Evolutionary conservation across 495 filamentous ascomycete genomes (phyloP), one percentile per base, ranked within the genome.

Genomic region (Xylaria flabelliformis): DNA sequence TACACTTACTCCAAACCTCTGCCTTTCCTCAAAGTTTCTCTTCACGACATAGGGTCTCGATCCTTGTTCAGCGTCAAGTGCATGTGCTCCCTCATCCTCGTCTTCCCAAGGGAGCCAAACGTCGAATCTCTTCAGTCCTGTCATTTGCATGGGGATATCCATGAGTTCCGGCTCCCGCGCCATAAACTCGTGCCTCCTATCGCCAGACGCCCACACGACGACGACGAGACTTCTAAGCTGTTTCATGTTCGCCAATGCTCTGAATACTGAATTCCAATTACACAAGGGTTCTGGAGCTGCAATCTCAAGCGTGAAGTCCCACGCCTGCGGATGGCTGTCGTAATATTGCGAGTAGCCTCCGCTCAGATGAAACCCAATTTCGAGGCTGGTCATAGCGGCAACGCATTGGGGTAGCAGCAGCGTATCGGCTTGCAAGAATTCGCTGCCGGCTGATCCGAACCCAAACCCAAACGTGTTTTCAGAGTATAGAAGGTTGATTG

Each of bases 81-180:
- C 26, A 32, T n/a, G 34, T 4, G 26, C 15, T 34, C 53, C 70
- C 51, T 72, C 63, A 15, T 67, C 39, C 39, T 72, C 70, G 5
- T 72, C 67, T 15, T 69, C 62, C 70, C 70, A 72, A 29, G 70
- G 70, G 36, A 72, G 34, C 70, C 70, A 72, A 50, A 72, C 70
- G 7, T 72, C 70, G 41, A 72, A 72, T 21, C 39, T 72, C 62
- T 41, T 72, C 8, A 72, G 41, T 26, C 70, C 70, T 2, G 63
- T 72, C 70, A 72, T 72, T 5, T 48, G 3, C 13, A 42, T 58
- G 15, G 70, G 70, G 41, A 72, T 72, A 24, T 53, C 70, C 70
- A 72, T 72, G 4, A 72, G 32, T 46, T 72, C 70, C 32, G 39
- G 19, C 42, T 72, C 70, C 5, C 63, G 70, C 51, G 63, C 32